phyloP scores from a whole-genome alignment of 2,329 filamentous ascomycete genomes.

The Penicillium sp. region DNA sequence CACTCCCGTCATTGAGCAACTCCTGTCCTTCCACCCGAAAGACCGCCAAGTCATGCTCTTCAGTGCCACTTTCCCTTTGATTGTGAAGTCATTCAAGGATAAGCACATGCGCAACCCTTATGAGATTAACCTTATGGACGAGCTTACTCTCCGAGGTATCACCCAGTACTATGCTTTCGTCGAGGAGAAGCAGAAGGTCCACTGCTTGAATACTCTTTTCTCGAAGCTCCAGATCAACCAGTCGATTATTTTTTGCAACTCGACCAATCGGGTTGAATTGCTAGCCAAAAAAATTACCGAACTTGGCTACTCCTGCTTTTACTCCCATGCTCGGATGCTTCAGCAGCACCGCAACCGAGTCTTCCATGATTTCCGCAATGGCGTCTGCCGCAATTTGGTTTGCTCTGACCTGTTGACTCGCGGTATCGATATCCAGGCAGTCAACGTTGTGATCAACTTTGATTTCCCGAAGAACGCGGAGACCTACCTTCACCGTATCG shows the following conservation, averaged over 20 bases:
- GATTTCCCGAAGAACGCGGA: slow-evolving; percentile 99
- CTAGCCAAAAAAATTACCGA: slow-evolving; percentile 99
- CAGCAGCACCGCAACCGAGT: slow-evolving; percentile 96
- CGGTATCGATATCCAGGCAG: slow-evolving; percentile 98
- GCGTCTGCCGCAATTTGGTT: slow-evolving; percentile 94
- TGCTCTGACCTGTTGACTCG: slow-evolving; percentile 96
- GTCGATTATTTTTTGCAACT: slow-evolving; percentile 99
- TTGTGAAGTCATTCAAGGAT: slow-evolving; percentile 96
- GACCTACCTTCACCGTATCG: slow-evolving; percentile 97
- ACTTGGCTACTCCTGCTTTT: slow-evolving; percentile 98
- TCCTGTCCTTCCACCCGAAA: slow-evolving; percentile 92
- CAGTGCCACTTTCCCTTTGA: slow-evolving; percentile 94
- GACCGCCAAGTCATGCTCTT: slow-evolving; percentile 99
- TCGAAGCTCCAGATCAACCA: slow-evolving; percentile 99
- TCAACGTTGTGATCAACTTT: slow-evolving; percentile 99
- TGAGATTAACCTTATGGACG: slow-evolving; percentile 99
- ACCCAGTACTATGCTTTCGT: slow-evolving; percentile 99
- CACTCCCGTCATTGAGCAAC: slow-evolving; percentile 93
- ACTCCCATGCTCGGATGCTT: slow-evolving; percentile 97
- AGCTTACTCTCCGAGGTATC: slow-evolving; percentile 94
- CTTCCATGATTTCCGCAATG: slow-evolving; percentile 98
- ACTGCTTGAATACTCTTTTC: slow-evolving; percentile 97
- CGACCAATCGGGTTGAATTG: slow-evolving; percentile 94
- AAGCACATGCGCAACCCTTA: slow-evolving; percentile 97
- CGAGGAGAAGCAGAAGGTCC: slow-evolving; percentile 98